These are phyloP conservation scores for Rosa rugosa DNA, from an alignment of 306 rosid species.

Conservation along the genomic window DNA sequence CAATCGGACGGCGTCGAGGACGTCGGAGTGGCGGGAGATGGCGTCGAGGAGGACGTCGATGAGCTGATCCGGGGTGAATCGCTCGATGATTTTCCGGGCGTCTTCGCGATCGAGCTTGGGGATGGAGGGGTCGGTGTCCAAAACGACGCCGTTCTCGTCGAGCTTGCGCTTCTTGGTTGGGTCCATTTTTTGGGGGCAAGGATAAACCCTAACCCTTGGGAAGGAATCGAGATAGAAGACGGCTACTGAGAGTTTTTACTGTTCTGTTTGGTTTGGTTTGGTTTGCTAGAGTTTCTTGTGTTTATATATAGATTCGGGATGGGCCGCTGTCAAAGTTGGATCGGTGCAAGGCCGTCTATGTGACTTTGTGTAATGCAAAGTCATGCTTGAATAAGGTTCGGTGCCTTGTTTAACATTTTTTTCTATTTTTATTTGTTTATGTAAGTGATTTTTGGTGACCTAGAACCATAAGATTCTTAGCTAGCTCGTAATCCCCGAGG, in stretches of 20 bases:
- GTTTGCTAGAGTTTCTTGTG: too few relatives aligned
- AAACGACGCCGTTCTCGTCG: slow-evolving; percentile 63
- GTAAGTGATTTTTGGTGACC: too few relatives aligned
- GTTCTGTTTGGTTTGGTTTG: too few relatives aligned
- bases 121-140: not conserved
- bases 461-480: too few relatives aligned
- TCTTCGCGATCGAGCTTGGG: slow-evolving; percentile 53
- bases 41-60: slow-evolving; percentile 74
- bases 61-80: slow-evolving; percentile 69
- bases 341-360: too few relatives aligned
- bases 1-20: slow-evolving; percentile 69
- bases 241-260: not conserved
- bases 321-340: too few relatives aligned
- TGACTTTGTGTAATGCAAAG: too few relatives aligned
- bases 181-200: slow-evolving; percentile 53
- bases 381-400: too few relatives aligned
- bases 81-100: slow-evolving; percentile 79
- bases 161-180: slow-evolving; percentile 79
- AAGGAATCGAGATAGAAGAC: not conserved
- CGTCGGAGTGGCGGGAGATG: slow-evolving; percentile 64
- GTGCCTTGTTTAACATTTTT: too few relatives aligned
- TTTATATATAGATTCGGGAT: not conserved
- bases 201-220: slow-evolving; percentile 53
- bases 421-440: too few relatives aligned
- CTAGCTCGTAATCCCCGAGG: too few relatives aligned